These are phyloP conservation scores for Sporothrix euskadiensis DNA, from an alignment of 2,329 filamentous ascomycete species.

Conservation along the genomic window DNA sequence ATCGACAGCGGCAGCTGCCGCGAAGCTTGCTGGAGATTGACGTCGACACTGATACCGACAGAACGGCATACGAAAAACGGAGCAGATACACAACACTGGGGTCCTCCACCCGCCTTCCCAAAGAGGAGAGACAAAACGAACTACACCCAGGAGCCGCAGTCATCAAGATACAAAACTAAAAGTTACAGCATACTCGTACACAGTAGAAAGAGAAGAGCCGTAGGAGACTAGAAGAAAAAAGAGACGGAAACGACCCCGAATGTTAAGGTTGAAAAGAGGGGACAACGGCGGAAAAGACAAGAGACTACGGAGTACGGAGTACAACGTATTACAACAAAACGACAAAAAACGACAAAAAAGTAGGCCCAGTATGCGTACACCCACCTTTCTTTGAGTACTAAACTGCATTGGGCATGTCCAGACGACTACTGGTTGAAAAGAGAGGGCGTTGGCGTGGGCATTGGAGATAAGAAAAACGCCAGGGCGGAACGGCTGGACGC, in stretches of 20 bases:
- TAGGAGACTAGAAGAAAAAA: not conserved
- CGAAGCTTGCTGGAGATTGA: not conserved
- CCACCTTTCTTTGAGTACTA: not conserved
- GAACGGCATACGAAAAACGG: no score
- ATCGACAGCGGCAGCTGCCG: not conserved
- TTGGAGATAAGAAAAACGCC: slow-evolving; percentile 25
- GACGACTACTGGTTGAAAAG: slow-evolving; percentile 13
- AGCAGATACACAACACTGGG: not conserved
- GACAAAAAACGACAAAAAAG: not conserved
- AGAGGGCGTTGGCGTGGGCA: slow-evolving; percentile 20
- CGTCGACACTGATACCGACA: not conserved
- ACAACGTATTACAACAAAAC: no score
- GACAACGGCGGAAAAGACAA: not conserved
- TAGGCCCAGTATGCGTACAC: not conserved
- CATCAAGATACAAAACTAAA: not conserved
- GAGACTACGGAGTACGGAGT: no score
- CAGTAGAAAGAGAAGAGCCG: not conserved
- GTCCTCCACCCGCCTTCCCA: not conserved
- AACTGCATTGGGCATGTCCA: slow-evolving; percentile 25
- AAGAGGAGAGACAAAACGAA: slow-evolving; percentile 1
- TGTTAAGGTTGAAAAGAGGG: not conserved
- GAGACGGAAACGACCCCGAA: not conserved
- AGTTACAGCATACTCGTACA: not conserved
- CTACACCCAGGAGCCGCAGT: not conserved
- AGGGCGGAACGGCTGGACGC: not conserved